Evolutionary conservation across 1,139 yeast species (phyloP).

Genomic region (Scheffersomyces insectosa): DNA sequence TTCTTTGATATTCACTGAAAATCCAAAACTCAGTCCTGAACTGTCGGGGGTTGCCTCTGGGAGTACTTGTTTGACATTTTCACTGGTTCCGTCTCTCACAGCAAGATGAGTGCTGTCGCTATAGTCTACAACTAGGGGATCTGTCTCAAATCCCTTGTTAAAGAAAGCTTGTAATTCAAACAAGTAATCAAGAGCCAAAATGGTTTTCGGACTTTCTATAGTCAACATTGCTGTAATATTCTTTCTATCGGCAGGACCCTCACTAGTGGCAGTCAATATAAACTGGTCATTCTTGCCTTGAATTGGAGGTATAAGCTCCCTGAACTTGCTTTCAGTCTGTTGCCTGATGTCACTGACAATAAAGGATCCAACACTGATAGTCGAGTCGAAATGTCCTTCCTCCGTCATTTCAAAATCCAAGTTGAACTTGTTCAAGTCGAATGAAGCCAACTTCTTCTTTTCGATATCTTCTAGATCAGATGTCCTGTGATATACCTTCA

Average conservation of each 20-base stretch:
- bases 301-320: constrained; percentile 76
- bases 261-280: constrained; percentile 51
- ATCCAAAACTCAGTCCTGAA: constrained; percentile 34
- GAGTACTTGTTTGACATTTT: background rate
- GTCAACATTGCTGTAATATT: constrained; percentile 57
- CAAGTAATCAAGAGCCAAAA: constrained; percentile 82
- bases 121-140: constrained; percentile 18
- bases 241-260: constrained; percentile 40
- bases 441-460: constrained; percentile 54
- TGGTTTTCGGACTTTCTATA: constrained; percentile 77
- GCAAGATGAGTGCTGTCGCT: constrained; percentile 12
- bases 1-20: constrained; percentile 71
- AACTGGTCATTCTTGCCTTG: constrained; percentile 71
- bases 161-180: constrained; percentile 71
- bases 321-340: constrained; percentile 64
- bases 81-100: constrained; percentile 6
- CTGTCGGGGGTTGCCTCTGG: constrained; percentile 5
- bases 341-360: constrained; percentile 74
- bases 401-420: constrained; percentile 51
- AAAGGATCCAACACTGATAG: constrained; percentile 69
- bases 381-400: constrained; percentile 59
- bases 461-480: constrained; percentile 34
- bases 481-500: constrained; percentile 67
- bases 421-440: constrained; percentile 63
- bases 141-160: constrained; percentile 42